These are phyloP conservation scores for Bothia castanella DNA, from an alignment of 1,284 basidiomycete species.

Conservation along the genomic window DNA sequence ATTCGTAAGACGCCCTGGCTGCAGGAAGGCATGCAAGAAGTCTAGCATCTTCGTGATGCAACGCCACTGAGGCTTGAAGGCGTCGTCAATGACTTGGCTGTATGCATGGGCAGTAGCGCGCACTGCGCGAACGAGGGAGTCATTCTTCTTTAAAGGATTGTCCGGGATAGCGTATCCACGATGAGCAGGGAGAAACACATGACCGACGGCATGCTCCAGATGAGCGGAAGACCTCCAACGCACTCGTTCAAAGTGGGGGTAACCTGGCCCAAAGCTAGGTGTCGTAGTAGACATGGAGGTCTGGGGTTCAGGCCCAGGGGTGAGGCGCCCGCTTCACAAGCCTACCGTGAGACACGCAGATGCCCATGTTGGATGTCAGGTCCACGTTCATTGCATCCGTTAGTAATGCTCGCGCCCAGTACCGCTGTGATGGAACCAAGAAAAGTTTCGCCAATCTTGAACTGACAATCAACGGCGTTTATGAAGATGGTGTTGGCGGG, in stretches of 20 bases:
- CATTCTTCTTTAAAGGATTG: neutral
- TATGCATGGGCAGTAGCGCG: neutral
- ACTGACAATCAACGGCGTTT: conserved; percentile 52
- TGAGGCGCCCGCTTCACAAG: too few species aligned
- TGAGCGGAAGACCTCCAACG: neutral
- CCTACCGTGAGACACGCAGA: too few species aligned
- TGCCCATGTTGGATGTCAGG: too few species aligned
- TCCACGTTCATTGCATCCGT: too few species aligned
- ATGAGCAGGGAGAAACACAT: neutral
- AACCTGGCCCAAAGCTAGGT: too few species aligned
- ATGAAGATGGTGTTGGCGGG: conserved; percentile 62
- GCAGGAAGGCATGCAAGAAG: neutral
- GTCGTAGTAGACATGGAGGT: too few species aligned
- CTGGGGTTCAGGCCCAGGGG: too few species aligned
- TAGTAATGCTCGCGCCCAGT: too few species aligned
- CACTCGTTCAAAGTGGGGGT: neutral
- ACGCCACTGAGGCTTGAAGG: neutral
- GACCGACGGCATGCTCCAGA: neutral
- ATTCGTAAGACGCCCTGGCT: too few species aligned
- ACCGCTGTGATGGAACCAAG: conserved; percentile 52
- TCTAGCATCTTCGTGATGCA: neutral
- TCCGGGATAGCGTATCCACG: neutral
- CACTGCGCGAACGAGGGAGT: neutral
- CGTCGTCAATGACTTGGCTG: neutral
- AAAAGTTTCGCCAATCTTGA: conserved; percentile 51